These are phyloP conservation scores for Fusarium fujikuroi DNA, from an alignment of 2,329 filamentous ascomycete genomes.

Conservation along the genomic window DNA sequence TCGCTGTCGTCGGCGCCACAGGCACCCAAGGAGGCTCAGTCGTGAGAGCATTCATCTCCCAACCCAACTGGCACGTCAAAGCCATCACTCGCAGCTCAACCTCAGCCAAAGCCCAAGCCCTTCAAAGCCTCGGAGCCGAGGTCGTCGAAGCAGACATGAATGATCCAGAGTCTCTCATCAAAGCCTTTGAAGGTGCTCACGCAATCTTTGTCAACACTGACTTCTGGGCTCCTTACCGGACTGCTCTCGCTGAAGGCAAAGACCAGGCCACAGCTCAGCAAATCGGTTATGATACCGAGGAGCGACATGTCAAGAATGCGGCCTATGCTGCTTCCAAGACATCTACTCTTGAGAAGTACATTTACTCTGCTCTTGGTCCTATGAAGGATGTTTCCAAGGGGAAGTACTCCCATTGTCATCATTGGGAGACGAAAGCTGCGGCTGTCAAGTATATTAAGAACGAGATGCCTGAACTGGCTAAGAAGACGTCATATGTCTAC, in stretches of 20 bases:
- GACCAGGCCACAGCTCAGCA: conserved; percentile 49
- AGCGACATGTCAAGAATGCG: conserved; percentile 63
- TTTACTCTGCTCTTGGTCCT: conserved; percentile 62
- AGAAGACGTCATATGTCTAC: conserved; percentile 51
- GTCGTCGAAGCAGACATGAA: conserved; percentile 58
- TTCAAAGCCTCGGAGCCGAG: conserved; percentile 54
- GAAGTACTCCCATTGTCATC: conserved; percentile 56
- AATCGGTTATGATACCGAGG: conserved; percentile 58
- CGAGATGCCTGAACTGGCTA: conserved; percentile 53
- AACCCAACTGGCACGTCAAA: conserved; percentile 54
- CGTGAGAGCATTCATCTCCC: conserved; percentile 53
- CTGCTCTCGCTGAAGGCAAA: conserved; percentile 50
- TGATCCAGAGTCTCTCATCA: conserved; percentile 50
- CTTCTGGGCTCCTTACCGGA: conserved; percentile 60
- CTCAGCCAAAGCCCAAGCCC: conserved; percentile 52
- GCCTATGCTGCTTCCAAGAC: conserved; percentile 59
- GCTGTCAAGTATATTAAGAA: conserved; percentile 57
- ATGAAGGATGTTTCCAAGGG: conserved; percentile 57
- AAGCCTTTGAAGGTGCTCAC: conserved; percentile 55
- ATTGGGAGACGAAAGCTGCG: conserved; percentile 62
- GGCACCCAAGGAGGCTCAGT: conserved; percentile 62
- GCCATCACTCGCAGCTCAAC: conserved; percentile 56
- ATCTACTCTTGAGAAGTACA: conserved; percentile 54
- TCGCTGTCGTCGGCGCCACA: conserved; percentile 59
- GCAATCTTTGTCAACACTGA: conserved; percentile 64